These are phyloP conservation scores for Starmerella bacillaris DNA, from an alignment of 805 yeast species.

Conservation along the genomic window DNA sequence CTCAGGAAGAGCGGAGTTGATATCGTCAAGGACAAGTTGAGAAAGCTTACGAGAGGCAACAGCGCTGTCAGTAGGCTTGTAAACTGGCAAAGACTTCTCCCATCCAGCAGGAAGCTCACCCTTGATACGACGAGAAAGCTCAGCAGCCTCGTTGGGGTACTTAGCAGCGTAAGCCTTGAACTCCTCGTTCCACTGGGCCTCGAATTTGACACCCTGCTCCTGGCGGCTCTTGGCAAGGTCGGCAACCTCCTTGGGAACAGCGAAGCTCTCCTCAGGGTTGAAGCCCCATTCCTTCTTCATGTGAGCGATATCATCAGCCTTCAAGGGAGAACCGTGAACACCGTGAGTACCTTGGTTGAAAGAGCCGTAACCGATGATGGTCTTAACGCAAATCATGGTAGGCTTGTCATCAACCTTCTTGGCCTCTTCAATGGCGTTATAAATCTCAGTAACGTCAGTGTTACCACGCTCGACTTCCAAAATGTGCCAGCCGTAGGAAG, in stretches of 20 bases:
- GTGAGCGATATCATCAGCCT: slow-evolving; percentile 79
- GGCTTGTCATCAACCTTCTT: slow-evolving; percentile 68
- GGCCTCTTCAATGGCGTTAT: slow-evolving; percentile 63
- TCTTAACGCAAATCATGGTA: slow-evolving; percentile 68
- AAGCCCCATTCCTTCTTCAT: slow-evolving; percentile 72
- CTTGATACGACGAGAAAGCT: slow-evolving; percentile 56
- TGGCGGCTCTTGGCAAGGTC: slow-evolving; percentile 41
- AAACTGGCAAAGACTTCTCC: slow-evolving; percentile 60
- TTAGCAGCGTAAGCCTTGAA: slow-evolving; percentile 43
- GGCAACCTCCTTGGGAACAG: slow-evolving; percentile 67
- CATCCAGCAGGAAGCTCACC: slow-evolving; percentile 70
- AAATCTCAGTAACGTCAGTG: slow-evolving; percentile 52
- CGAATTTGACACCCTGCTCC: slow-evolving; percentile 45
- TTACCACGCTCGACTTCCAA: slow-evolving; percentile 64
- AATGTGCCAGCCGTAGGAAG: slow-evolving; percentile 89
- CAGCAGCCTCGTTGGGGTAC: slow-evolving; percentile 66
- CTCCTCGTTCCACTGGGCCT: slow-evolving; percentile 56
- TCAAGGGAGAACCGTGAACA: slow-evolving; percentile 94
- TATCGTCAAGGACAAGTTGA: slow-evolving; percentile 51
- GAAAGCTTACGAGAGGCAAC: slow-evolving; percentile 90
- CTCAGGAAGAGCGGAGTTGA: slow-evolving; percentile 60
- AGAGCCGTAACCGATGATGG: slow-evolving; percentile 92
- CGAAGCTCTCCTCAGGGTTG: slow-evolving; percentile 65
- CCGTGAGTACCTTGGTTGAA: slow-evolving; percentile 64
- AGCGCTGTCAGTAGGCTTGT: slow-evolving; percentile 60